A percentile compares a stretch with the other conserved stretches of the same genome.
These are phyloP conservation scores for Aspergillus calidoustus DNA, from an alignment of 2,329 filamentous ascomycete genomes.

Conservation along the genomic window DNA sequence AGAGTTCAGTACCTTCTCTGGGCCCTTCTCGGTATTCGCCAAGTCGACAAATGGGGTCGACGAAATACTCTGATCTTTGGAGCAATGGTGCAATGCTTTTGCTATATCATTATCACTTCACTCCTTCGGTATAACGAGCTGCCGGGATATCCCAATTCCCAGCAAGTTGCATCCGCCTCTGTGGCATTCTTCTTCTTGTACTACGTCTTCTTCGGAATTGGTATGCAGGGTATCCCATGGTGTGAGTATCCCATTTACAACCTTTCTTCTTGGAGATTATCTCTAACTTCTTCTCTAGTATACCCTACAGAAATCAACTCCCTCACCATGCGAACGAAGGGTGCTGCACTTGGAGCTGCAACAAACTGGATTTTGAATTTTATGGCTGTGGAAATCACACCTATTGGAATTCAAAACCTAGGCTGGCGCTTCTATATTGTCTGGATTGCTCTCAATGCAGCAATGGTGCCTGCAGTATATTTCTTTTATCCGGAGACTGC, in stretches of 20 bases:
- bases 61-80: conserved; percentile 55
- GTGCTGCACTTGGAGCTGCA: conserved; percentile 35
- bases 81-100: conserved; percentile 54
- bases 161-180: conserved; percentile 53
- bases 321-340: conserved; percentile 40
- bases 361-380: conserved; percentile 41
- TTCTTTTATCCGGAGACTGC: conserved; percentile 40
- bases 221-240: conserved; percentile 46
- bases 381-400: conserved; percentile 40
- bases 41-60: conserved; percentile 55
- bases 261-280: neutral
- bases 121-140: conserved; percentile 36
- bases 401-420: conserved; percentile 36
- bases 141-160: conserved; percentile 9
- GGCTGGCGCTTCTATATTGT: conserved; percentile 39
- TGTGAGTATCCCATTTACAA: conserved; percentile 9
- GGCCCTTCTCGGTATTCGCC: conserved; percentile 46
- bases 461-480: conserved; percentile 36
- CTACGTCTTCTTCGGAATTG: conserved; percentile 46
- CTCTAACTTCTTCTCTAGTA: conserved; percentile 14
- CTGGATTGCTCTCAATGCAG: conserved; percentile 32
- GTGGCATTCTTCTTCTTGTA: conserved; percentile 53
- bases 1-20: conserved; percentile 54
- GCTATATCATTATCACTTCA: conserved; percentile 55
- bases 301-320: conserved; percentile 43